A percentile compares a stretch with the other conserved stretches of the same genome.
These are phyloP conservation scores for Iberis amara DNA, from an alignment of 441 rosid genomes.

Conservation along the genomic window DNA sequence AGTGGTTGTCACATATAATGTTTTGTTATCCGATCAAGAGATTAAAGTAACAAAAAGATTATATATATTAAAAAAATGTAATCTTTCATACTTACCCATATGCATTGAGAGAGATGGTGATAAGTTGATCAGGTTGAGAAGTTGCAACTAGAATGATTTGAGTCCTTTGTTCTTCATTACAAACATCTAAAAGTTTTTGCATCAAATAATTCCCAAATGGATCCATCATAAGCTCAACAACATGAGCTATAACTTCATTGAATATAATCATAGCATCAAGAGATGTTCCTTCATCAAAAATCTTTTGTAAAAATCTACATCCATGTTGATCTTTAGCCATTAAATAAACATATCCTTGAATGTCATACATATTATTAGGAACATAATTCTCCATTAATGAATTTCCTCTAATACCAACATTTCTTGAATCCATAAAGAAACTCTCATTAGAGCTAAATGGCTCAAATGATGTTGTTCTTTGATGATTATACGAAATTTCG, in stretches of 20 bases:
- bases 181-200: constrained; percentile 59
- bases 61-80: background rate
- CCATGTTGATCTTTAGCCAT: constrained; percentile 67
- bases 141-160: constrained; percentile 48
- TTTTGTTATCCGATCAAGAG: too few relatives aligned
- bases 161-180: constrained; percentile 49
- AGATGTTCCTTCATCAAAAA: constrained; percentile 45
- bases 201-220: constrained; percentile 61
- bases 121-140: constrained; percentile 44
- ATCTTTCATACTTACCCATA: constrained; percentile 38
- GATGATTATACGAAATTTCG: constrained; percentile 6
- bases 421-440: constrained; percentile 24
- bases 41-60: too few relatives aligned
- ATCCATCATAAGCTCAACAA: constrained; percentile 58
- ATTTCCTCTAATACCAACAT: background rate
- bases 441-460: constrained; percentile 31
- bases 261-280: constrained; percentile 45
- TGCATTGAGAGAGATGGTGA: constrained; percentile 48
- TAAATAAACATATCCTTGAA: constrained; percentile 41
- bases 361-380: constrained; percentile 38
- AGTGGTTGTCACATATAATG: too few relatives aligned
- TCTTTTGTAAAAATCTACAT: constrained; percentile 54
- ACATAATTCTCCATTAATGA: constrained; percentile 25
- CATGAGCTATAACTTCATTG: constrained; percentile 46
- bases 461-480: constrained; percentile 20